Evolutionary conservation across 805 yeast genomes (phyloP), one percentile per base, ranked within the genome.

Genomic region (Sungouiella blattae): DNA sequence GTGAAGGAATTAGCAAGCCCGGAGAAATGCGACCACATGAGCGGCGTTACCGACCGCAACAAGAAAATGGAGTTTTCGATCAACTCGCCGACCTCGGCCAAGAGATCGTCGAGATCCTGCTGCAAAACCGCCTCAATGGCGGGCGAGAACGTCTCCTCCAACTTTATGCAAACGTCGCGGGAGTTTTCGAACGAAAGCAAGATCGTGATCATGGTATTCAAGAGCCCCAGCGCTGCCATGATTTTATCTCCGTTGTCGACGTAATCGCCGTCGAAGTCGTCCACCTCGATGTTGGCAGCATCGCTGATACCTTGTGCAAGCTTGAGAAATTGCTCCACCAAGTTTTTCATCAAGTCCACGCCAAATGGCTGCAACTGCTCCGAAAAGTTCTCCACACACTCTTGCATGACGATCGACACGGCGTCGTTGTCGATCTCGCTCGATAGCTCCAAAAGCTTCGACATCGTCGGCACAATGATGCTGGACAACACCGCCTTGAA

Each of bases 371-470:
- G 93, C 47, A 91, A 69, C 59, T 91, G 94, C 45, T 81, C 85
- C 4, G 95, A 74, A 60, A 83, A 93, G 39, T 76, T 78, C 53
- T 89, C 96, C 20, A 91, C 97, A 55, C 93, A 83, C 50, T 89
- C 96, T 67, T 91, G 98, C 83, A 91, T 87, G 5, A 91, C 96
- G 16, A 83, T 84, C 15, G 95, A 78, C 18, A 93, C 73, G 2
- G 88, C 76, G 53, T 93, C 98, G 39, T 83, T 79, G 51, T 91
- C 98, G 45, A 89, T 78, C 39, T 80, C 80, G 52, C 86, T 82
- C 4, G 95, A 80, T 30, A 91, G 62, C 7, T 73, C 75, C 45
- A 91, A 67, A 38, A 93, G 66, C 46, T 75, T 80, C 43, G 87
- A 86, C 87, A 93, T 86, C 1, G 89, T 78, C 24, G 84, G 85